phyloP scores from a whole-genome alignment of 1,139 yeast species.

The Kazachstania sp. region DNA sequence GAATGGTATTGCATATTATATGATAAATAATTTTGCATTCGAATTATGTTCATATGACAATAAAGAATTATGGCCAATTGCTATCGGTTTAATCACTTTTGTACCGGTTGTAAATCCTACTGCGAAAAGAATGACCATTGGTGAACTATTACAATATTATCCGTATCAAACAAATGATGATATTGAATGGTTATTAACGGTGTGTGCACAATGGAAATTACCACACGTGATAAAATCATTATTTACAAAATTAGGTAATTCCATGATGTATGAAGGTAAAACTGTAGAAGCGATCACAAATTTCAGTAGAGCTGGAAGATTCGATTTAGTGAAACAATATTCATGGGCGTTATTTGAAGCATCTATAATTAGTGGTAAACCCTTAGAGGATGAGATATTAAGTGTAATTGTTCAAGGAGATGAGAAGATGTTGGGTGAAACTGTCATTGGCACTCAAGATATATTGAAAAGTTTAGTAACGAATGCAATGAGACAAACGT shows the following conservation, averaged over 20 bases:
- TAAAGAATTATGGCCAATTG: slow-evolving; percentile 54
- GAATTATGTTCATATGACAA: slow-evolving; percentile 29
- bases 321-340: slow-evolving; percentile 34
- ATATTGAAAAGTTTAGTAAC: slow-evolving; percentile 31
- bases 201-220: slow-evolving; percentile 41
- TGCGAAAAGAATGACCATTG: slow-evolving; percentile 35
- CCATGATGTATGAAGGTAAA: slow-evolving; percentile 29
- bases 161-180: slow-evolving; percentile 61
- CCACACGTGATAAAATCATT: slow-evolving; percentile 48
- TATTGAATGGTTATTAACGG: slow-evolving; percentile 68
- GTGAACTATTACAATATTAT: slow-evolving; percentile 54
- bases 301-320: slow-evolving; percentile 59
- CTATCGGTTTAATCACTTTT: slow-evolving; percentile 46
- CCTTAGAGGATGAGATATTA: slow-evolving; percentile 47
- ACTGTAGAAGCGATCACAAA: slow-evolving; percentile 57
- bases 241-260: slow-evolving; percentile 34
- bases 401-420: slow-evolving; percentile 38
- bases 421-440: slow-evolving; percentile 22
- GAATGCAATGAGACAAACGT: slow-evolving; percentile 54
- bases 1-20: slow-evolving; percentile 50
- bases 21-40: slow-evolving; percentile 53
- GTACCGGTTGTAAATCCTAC: slow-evolving; percentile 35
- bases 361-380: slow-evolving; percentile 44
- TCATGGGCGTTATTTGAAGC: slow-evolving; percentile 54
- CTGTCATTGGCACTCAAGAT: slow-evolving; percentile 23